Evolutionary conservation across 495 filamentous ascomycete genomes (phyloP), one percentile per base, ranked within the genome.

Genomic region (Sordaria brevicollis): DNA sequence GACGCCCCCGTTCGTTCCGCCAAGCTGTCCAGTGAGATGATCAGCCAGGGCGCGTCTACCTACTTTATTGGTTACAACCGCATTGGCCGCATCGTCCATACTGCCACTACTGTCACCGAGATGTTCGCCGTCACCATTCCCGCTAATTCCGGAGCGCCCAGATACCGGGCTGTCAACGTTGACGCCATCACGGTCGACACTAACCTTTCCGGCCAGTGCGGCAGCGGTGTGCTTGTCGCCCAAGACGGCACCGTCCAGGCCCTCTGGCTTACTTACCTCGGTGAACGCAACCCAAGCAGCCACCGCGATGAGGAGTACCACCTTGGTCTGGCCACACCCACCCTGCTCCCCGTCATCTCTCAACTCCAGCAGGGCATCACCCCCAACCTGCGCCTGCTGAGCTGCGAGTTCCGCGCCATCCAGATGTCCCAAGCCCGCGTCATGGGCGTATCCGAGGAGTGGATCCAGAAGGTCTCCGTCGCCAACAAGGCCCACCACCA

Each of bases 161-260:
- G 95, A 67, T 99, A 98, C 74, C 87, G 95, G 13, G 96, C 95
- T 34, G 93, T 97, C 76, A 98, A 99, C 74, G 86, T 99, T 25
- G 96, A 99, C 74, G 96, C 96, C 43, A 93, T 99, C 76, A 98
- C 96, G 0, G 93, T 99, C 34, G 95, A 99, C 77, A 97, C 95
- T 0, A 91, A 87, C 70, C 87, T 98, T 4, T 93, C 92, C 73
- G 87, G 89, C 3, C 94, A 97, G 77, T 98, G 96, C 75, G 93
- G 93, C n/a, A 96, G 91, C 70, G 96, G 95, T 75, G 95, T 98
- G 0, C 85, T 99, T 57, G 87, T 97, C 25, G 87, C 91, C 34
- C 90, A 94, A 73, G 93, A 97, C 73, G 95, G 95, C 31, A 93
- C 91, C 0, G 93, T 98, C 15, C 92, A 97, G 77, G 94, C 95